Evolutionary conservation across 768 basidiomycete species (phyloP), one percentile per base, ranked within the genome.

Genomic region (Panaeolus cyanescens): DNA sequence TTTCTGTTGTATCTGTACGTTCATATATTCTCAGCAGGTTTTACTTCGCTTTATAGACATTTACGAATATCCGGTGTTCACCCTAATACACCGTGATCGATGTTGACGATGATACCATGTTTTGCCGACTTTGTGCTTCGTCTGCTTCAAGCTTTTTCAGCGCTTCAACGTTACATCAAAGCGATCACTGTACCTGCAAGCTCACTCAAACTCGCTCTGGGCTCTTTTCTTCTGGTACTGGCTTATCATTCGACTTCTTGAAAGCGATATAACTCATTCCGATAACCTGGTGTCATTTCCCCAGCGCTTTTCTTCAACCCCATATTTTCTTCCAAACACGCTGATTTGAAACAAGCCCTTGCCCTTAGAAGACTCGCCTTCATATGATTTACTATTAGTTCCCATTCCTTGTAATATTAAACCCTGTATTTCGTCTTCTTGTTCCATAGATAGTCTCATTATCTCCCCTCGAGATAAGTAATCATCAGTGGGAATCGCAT

Each of bases 31-130:
- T 50, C 45, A 28, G 25, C 45, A 50, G 45, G 45, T 50, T 50
- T 50, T 25, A 28, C 55, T 30, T 54, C 32, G 55, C 17, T 54
- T 32, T 39, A 53, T 67, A 64, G 62, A 63, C 33, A 37, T 32
- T 60, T 63, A 63, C 54, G 58, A 69, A 58, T 69, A 69, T 69
- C 68, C 68, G 65, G 68, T 62, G 68, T 50, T 69, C 65, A 59
- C 31, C 40, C 55, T 67, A 69, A 67, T 69, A 69, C 68, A 40
- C 68, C 62, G 68, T 65, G 68, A 67, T 66, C 60, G 15, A 50
- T 30, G 25, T 50, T 50, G 30, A 50, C 45, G 45, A 50, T 50
- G 25, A 50, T 50, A 3, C 25, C 3, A 28, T 50, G 10, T 50
- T 42, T 42, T 5, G 20, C 7, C 10, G 45, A 50, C 25, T 28